phyloP scores from a whole-genome alignment of 225 moss, liverwort and hornwort species.

The Bryoerythrophyllum caledonicum region DNA sequence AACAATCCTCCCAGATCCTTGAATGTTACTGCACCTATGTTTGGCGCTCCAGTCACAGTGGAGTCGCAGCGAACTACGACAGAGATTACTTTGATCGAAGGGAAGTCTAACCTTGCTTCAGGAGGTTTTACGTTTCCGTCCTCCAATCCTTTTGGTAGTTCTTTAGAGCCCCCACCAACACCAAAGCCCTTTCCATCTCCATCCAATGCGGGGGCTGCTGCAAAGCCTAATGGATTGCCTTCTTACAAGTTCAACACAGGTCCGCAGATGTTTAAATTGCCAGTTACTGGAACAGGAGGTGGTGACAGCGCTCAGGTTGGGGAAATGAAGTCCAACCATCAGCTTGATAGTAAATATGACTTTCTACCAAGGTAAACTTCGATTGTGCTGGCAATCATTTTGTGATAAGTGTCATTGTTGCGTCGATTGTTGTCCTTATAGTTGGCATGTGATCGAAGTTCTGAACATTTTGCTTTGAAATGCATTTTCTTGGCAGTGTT shows the following conservation, averaged over 20 bases:
- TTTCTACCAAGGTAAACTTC: constrained; percentile 48
- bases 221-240: constrained; percentile 39
- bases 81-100: constrained; percentile 31
- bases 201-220: constrained; percentile 33
- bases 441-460: neutral
- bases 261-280: constrained; percentile 32
- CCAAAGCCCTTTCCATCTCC: constrained; percentile 89
- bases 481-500: constrained; percentile 32
- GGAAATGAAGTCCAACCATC: constrained; percentile 43
- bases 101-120: constrained; percentile 29
- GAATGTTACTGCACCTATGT: constrained; percentile 33
- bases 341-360: constrained; percentile 52
- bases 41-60: constrained; percentile 38
- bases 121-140: constrained; percentile 70
- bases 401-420: neutral
- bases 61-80: constrained; percentile 33
- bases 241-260: constrained; percentile 55
- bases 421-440: neutral
- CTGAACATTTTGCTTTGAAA: neutral
- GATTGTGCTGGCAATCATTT: neutral
- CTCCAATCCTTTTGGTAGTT: constrained; percentile 45
- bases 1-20: constrained; percentile 31
- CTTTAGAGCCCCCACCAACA: constrained; percentile 82
- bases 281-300: constrained; percentile 26
- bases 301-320: constrained; percentile 15